Conservation (phyloP, 257 asterid genomes). For the Oldenlandia corymbosa region DNA sequence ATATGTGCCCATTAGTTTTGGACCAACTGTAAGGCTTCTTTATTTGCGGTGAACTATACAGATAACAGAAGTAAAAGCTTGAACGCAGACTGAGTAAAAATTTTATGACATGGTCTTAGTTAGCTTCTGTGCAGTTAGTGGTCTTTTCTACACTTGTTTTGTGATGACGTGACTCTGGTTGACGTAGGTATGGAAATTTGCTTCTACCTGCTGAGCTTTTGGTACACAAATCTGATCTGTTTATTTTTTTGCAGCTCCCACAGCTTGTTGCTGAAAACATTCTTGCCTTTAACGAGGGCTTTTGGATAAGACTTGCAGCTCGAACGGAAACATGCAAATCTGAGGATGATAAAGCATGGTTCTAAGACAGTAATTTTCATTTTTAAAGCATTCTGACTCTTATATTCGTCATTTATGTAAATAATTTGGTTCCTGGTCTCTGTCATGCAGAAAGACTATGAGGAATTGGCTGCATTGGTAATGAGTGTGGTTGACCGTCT, state of each 20-base stretch:
- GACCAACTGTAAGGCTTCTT: neutral
- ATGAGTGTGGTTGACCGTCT: conserved; percentile 77
- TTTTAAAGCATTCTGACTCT: conserved; percentile 8
- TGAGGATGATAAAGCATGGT: conserved; percentile 85
- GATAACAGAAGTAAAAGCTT: neutral
- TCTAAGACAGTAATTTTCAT: conserved; percentile 25
- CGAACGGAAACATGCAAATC: conserved; percentile 90
- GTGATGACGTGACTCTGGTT: neutral
- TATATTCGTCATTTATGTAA: conserved; percentile 8
- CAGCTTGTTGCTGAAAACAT: conserved; percentile 85
- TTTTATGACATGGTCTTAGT: neutral
- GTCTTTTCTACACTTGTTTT: too few species aligned
- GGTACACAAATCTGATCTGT: conserved; percentile 6
- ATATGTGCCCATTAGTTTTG: too few species aligned
- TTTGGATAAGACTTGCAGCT: conserved; percentile 93
- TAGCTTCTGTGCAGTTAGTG: neutral
- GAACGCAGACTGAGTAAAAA: neutral
- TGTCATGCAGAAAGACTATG: conserved; percentile 73
- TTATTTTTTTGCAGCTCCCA: conserved; percentile 52
- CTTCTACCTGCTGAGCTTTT: neutral
- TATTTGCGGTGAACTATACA: neutral
- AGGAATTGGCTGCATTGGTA: conserved; percentile 69
- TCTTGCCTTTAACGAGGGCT: conserved; percentile 84
- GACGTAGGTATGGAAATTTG: neutral
- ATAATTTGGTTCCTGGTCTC: conserved; percentile 19